Evolutionary conservation across 2,329 filamentous ascomycete species (phyloP).

Genomic region (Aspergillus chevalieri): DNA sequence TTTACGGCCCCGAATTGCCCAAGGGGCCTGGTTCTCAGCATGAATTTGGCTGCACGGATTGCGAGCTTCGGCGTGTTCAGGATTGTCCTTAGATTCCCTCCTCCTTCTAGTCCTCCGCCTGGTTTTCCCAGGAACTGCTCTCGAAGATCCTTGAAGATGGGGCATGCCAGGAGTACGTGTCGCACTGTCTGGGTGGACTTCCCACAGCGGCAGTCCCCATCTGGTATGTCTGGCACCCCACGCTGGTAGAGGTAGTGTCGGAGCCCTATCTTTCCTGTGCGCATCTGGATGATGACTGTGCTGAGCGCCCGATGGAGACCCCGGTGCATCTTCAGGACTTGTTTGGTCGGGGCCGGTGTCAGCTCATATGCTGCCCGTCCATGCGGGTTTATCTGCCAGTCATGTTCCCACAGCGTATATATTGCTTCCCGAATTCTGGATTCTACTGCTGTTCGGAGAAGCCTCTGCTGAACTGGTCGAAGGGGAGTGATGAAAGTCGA

Average conservation of each 20-base stretch:
- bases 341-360: neutral
- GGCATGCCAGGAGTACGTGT: slow-evolving; percentile 3
- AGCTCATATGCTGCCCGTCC: neutral
- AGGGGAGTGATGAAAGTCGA: too few species aligned
- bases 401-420: neutral
- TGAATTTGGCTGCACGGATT: slow-evolving; percentile 8
- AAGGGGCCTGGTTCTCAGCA: slow-evolving; percentile 8
- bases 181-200: slow-evolving; percentile 6
- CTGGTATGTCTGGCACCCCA: slow-evolving; percentile 4
- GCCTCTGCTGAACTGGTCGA: neutral
- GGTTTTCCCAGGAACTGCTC: slow-evolving; percentile 3
- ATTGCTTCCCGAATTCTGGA: neutral
- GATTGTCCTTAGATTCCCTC: slow-evolving; percentile 3
- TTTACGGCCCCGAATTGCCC: slow-evolving; percentile 7
- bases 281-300: slow-evolving; percentile 3
- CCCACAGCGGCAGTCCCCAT: slow-evolving; percentile 6
- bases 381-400: neutral
- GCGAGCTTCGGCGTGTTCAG: slow-evolving; percentile 5
- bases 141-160: slow-evolving; percentile 3
- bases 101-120: slow-evolving; percentile 2
- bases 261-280: slow-evolving; percentile 8
- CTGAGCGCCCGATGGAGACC: neutral
- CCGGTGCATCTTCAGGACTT: neutral
- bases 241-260: slow-evolving; percentile 5
- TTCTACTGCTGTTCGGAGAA: neutral